Evolutionary conservation across 1,284 basidiomycete species (phyloP).

Genomic region (Moesziomyces parantarcticus): DNA sequence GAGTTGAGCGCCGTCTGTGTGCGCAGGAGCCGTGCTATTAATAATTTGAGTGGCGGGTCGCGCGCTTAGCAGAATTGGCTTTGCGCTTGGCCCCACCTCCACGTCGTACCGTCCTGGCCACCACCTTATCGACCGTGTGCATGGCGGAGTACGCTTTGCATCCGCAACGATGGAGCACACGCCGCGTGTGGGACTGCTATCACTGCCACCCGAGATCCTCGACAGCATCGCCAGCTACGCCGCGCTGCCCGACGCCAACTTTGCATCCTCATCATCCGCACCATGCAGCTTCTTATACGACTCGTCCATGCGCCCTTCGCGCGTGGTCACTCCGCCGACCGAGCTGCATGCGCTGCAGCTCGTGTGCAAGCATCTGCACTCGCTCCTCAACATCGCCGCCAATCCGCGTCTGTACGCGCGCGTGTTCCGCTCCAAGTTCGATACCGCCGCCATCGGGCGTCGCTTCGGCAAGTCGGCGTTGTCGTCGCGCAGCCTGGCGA

Average conservation of each 20-base stretch:
- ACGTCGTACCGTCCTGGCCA: no score
- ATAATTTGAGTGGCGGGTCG: no score
- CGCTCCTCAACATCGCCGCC: constrained; percentile 40
- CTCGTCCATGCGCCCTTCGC: constrained; percentile 11
- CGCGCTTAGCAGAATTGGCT: no score
- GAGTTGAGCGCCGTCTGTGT: no score
- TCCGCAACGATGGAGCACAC: no score
- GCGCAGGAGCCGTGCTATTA: no score
- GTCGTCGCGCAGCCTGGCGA: constrained; percentile 36
- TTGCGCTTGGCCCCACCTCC: not conserved
- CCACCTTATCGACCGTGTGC: no score
- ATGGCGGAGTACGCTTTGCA: no score
- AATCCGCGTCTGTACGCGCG: constrained; percentile 60
- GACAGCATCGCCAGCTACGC: constrained; percentile 54
- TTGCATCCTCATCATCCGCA: constrained; percentile 26
- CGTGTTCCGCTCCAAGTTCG: constrained; percentile 61
- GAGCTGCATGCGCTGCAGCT: constrained; percentile 51
- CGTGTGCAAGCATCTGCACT: constrained; percentile 46
- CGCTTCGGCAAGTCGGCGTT: constrained; percentile 50
- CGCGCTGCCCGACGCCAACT: constrained; percentile 25
- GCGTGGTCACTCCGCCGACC: constrained; percentile 46
- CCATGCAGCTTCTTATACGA: constrained; percentile 44
- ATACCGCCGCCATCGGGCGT: constrained; percentile 53
- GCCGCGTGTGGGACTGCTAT: constrained; percentile 20
- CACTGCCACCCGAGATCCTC: constrained; percentile 54